phyloP scores from a whole-genome alignment of 1,284 basidiomycete species.

The Pulveroboletus sp. region DNA sequence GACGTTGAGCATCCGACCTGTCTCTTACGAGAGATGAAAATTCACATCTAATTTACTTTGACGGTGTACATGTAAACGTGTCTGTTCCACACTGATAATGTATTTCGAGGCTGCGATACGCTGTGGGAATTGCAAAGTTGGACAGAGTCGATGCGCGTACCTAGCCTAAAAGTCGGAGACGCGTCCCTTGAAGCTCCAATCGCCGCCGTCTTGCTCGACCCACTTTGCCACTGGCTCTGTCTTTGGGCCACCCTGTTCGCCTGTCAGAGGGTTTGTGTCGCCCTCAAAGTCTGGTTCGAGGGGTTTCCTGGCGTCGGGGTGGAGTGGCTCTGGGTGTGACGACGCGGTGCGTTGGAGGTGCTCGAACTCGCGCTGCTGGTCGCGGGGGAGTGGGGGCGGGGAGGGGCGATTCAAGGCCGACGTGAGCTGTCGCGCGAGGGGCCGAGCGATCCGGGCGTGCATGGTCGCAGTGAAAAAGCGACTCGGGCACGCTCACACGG shows the following conservation, averaged over 20 bases:
- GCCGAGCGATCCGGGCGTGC: not conserved
- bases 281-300: constrained; percentile 68
- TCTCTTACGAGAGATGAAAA: constrained; percentile 13
- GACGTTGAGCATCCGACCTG: constrained; percentile 52
- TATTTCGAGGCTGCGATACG: not conserved
- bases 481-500: no score
- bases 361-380: constrained; percentile 77
- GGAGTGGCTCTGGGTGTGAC: constrained; percentile 51
- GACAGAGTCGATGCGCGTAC: no score
- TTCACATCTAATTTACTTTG: constrained; percentile 9
- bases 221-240: constrained; percentile 68
- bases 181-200: constrained; percentile 83
- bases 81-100: constrained; percentile 12
- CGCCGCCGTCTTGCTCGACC: constrained; percentile 55
- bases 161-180: constrained; percentile 74
- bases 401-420: constrained; percentile 55
- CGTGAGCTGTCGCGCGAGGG: constrained; percentile 6
- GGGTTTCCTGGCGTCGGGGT: constrained; percentile 68
- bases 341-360: constrained; percentile 65
- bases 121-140: not conserved
- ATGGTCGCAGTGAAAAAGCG: no score
- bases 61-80: constrained; percentile 18
- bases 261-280: constrained; percentile 71
- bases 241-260: constrained; percentile 78
- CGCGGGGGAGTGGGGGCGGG: constrained; percentile 68